phyloP scores from a whole-genome alignment of 2,329 filamentous ascomycete genomes.

The Diaporthe velutina region DNA sequence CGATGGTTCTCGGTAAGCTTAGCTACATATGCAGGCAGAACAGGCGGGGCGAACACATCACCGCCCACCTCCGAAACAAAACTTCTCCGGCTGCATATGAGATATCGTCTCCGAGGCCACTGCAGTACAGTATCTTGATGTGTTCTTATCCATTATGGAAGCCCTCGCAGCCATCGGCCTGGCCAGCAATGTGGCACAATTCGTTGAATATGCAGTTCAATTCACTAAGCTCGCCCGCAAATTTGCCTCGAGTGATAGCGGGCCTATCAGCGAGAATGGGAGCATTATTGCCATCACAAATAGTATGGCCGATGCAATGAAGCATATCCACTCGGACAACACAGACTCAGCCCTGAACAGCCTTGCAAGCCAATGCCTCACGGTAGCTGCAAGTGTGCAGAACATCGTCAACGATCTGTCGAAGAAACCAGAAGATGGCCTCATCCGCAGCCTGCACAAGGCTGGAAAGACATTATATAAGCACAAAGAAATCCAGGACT shows the following conservation, averaged over 20 bases:
- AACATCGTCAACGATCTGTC: not conserved
- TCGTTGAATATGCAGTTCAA: slow-evolving; percentile 14
- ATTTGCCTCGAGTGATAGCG: not conserved
- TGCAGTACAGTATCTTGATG: not conserved
- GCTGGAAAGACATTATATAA: not conserved
- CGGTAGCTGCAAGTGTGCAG: not conserved
- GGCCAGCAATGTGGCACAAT: slow-evolving; percentile 26
- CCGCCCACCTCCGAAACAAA: not conserved
- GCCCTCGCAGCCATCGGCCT: slow-evolving; percentile 17
- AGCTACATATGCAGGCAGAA: slow-evolving; percentile 5
- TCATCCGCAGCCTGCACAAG: not conserved
- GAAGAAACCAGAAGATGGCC: not conserved
- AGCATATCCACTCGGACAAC: not conserved
- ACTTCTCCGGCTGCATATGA: too few species aligned
- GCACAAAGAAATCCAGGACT: slow-evolving; percentile 17
- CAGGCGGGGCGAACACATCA: slow-evolving; percentile 14
- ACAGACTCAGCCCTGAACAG: not conserved
- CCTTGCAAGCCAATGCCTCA: not conserved
- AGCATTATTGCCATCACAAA: not conserved
- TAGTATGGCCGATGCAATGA: not conserved
- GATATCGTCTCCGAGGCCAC: not conserved
- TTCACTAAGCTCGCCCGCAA: not conserved
- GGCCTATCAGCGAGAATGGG: not conserved
- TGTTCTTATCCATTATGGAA: slow-evolving; percentile 4
- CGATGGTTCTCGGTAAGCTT: not conserved